phyloP scores from a whole-genome alignment of 2,329 filamentous ascomycete species.

The Ilyonectria robusta region DNA sequence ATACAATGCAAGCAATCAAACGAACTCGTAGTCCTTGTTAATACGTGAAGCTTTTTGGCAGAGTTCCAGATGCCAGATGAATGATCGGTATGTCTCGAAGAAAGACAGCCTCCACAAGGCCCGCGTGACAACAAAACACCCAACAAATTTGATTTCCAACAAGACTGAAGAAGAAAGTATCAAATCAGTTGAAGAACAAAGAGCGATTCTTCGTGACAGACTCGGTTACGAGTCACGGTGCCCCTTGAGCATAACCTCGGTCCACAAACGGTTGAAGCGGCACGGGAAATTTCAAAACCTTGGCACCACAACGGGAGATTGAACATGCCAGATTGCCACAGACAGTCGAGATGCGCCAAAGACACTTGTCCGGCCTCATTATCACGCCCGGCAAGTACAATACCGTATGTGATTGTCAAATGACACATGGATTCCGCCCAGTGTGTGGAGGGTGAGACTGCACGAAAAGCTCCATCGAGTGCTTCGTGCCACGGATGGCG shows the following conservation, averaged over 20 bases:
- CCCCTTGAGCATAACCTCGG: constrained; percentile 5
- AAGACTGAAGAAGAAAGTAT: neutral
- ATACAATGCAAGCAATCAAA: neutral
- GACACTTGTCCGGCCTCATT: neutral
- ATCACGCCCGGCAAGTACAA: neutral
- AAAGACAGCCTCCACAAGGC: neutral
- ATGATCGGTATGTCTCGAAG: neutral
- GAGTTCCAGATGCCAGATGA: neutral
- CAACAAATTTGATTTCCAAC: neutral
- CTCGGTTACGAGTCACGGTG: neutral
- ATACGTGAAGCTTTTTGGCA: neutral
- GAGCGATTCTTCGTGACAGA: neutral
- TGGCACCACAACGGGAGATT: neutral
- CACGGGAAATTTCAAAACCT: constrained; percentile 3
- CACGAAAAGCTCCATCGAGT: neutral
- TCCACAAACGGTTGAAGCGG: neutral
- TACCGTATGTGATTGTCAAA: constrained; percentile 1
- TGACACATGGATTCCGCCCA: neutral
- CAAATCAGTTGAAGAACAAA: neutral
- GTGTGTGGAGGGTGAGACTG: neutral
- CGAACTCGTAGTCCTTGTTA: neutral
- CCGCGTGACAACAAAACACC: neutral
- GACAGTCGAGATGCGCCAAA: neutral
- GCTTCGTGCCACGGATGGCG: neutral
- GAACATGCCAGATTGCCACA: neutral